Evolutionary conservation across 73 alveolate genomes (phyloP).

Genomic region (Uronychia setigera): DNA sequence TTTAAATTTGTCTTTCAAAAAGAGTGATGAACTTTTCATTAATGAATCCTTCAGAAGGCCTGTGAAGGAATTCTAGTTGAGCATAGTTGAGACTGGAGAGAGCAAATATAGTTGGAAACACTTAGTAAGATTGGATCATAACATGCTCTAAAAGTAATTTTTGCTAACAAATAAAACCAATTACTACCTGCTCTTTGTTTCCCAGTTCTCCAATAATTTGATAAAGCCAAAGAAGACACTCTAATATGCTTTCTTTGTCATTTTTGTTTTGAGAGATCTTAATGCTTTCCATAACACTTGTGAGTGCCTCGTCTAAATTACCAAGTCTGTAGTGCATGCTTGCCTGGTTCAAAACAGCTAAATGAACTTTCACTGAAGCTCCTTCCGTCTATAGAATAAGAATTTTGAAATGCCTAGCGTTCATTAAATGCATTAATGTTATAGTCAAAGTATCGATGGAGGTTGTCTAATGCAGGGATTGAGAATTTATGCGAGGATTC

Average conservation of each 20-base stretch:
- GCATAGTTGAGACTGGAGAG: constrained; percentile 12
- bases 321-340: constrained; percentile 45
- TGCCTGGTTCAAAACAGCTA: constrained; percentile 31
- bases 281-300: constrained; percentile 50
- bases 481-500: constrained; percentile 11
- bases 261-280: constrained; percentile 59
- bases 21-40: background rate
- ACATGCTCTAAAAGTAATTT: constrained; percentile 45
- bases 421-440: background rate
- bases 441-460: constrained; percentile 51
- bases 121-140: constrained; percentile 29
- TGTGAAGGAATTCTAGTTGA: background rate
- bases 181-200: constrained; percentile 38
- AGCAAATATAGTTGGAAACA: background rate
- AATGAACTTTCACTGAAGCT: constrained; percentile 36
- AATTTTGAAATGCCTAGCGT: background rate
- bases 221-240: constrained; percentile 58
- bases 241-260: constrained; percentile 55
- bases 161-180: background rate
- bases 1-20: background rate
- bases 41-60: background rate
- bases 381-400: background rate
- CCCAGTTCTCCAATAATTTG: constrained; percentile 42
- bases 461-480: constrained; percentile 27
- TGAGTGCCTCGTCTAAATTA: constrained; percentile 46